phyloP scores from a whole-genome alignment of 495 filamentous ascomycete genomes.

The Pseudoneurospora amorphoporcata region DNA sequence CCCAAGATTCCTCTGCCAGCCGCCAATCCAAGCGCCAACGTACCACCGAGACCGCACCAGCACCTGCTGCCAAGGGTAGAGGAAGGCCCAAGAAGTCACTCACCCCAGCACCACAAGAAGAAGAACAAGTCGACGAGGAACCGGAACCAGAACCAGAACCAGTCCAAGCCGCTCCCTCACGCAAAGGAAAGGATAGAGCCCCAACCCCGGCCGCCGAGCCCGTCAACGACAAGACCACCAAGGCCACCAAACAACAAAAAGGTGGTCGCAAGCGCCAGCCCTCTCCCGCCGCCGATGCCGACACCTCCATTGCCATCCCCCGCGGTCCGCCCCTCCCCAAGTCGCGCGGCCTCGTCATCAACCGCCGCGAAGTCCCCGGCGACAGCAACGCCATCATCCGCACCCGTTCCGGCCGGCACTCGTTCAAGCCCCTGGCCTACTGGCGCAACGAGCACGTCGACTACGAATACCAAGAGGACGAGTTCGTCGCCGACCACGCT shows the following conservation, averaged over 20 bases:
- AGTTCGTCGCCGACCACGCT: background rate
- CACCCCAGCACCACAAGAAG: background rate
- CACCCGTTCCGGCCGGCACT: slow-evolving; percentile 44
- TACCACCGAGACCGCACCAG: background rate
- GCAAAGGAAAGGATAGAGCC: background rate
- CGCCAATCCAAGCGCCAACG: background rate
- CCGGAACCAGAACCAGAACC: background rate
- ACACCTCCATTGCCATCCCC: slow-evolving; percentile 28
- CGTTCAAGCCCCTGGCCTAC: slow-evolving; percentile 67
- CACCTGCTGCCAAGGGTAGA: background rate
- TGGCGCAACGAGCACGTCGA: slow-evolving; percentile 79
- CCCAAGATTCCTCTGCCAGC: background rate
- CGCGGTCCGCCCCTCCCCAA: slow-evolving; percentile 44
- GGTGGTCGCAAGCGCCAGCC: slow-evolving; percentile 32
- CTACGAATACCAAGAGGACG: slow-evolving; percentile 47
- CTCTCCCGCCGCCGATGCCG: slow-evolving; percentile 20
- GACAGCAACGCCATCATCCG: slow-evolving; percentile 42
- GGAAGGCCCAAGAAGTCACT: background rate
- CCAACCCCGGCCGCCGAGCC: background rate
- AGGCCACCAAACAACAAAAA: slow-evolving; percentile 13
- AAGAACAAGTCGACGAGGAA: background rate
- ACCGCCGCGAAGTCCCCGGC: slow-evolving; percentile 51
- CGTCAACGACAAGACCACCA: background rate
- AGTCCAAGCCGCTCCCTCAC: background rate
- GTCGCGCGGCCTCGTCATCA: slow-evolving; percentile 55